These are phyloP conservation scores for Epichloe festucae DNA, from an alignment of 2,329 filamentous ascomycete genomes.

Conservation along the genomic window DNA sequence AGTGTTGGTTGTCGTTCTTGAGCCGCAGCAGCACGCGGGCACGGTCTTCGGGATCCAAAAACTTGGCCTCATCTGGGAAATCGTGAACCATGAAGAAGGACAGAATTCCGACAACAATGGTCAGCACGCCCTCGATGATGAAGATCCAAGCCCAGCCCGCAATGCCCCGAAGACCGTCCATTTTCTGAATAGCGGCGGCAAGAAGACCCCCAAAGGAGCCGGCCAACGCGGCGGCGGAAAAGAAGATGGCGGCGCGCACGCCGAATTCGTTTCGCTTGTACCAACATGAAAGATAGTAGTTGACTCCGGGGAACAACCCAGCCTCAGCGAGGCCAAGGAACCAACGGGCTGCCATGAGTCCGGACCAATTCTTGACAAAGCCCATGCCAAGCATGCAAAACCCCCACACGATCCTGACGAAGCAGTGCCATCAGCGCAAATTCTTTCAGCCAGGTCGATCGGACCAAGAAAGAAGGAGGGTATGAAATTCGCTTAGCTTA, in stretches of 20 bases:
- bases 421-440: neutral
- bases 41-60: slow-evolving; percentile 58
- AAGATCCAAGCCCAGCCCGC: slow-evolving; percentile 54
- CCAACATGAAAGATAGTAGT: slow-evolving; percentile 76
- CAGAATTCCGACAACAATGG: slow-evolving; percentile 51
- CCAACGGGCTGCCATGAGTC: slow-evolving; percentile 53
- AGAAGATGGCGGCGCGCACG: slow-evolving; percentile 69
- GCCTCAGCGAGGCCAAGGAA: slow-evolving; percentile 65
- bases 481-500: slow-evolving; percentile 27
- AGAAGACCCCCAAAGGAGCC: slow-evolving; percentile 67
- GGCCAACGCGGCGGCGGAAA: slow-evolving; percentile 67
- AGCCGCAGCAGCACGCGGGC: slow-evolving; percentile 60
- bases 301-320: slow-evolving; percentile 63
- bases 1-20: slow-evolving; percentile 56
- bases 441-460: neutral
- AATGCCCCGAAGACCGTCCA: slow-evolving; percentile 48
- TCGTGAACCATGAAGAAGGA: slow-evolving; percentile 74
- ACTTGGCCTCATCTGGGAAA: slow-evolving; percentile 64
- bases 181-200: slow-evolving; percentile 56
- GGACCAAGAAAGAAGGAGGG: neutral
- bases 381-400: slow-evolving; percentile 57
- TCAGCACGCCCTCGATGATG: slow-evolving; percentile 57
- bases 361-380: slow-evolving; percentile 48
- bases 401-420: slow-evolving; percentile 47
- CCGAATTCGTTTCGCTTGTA: slow-evolving; percentile 71